Percentiles rank a stretch among this genome's conserved stretches.
Evolutionary conservation across 805 yeast species (phyloP).

Genomic region (Wickerhamomyces bisporus): DNA sequence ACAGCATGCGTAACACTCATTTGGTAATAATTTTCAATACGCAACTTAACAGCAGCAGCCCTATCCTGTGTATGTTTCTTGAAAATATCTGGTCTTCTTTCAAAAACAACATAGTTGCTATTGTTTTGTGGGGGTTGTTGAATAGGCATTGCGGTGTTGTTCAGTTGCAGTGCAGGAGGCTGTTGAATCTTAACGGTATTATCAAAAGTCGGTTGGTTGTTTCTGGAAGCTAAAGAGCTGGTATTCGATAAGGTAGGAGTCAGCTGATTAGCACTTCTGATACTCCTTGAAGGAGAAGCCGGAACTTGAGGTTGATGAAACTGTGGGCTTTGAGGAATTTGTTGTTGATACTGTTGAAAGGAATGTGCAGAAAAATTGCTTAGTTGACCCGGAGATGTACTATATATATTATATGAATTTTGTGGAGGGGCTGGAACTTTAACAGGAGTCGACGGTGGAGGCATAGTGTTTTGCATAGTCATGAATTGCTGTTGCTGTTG

Average conservation of each 20-base stretch:
- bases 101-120: constrained; percentile 23
- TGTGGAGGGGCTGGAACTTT: constrained; percentile 20
- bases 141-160: constrained; percentile 5
- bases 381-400: constrained; percentile 22
- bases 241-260: constrained; percentile 22
- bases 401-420: constrained; percentile 13
- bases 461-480: constrained; percentile 25
- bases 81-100: constrained; percentile 26
- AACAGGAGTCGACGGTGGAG: constrained; percentile 22
- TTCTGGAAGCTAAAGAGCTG: constrained; percentile 19
- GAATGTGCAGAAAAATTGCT: constrained; percentile 11
- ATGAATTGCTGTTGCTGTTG: constrained; percentile 19
- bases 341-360: constrained; percentile 19
- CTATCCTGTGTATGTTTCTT: constrained; percentile 27
- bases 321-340: constrained; percentile 22
- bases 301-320: constrained; percentile 27
- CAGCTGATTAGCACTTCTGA: constrained; percentile 22
- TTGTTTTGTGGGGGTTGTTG: constrained; percentile 8
- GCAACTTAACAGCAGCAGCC: constrained; percentile 51
- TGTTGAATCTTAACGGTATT: constrained; percentile 14
- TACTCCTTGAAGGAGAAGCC: constrained; percentile 27
- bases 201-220: constrained; percentile 5
- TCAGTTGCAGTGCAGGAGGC: constrained; percentile 15
- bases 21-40: constrained; percentile 88
- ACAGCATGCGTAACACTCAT: constrained; percentile 90